Evolutionary conservation across 2,329 filamentous ascomycete species (phyloP).

Genomic region (Fusarium xylarioides): DNA sequence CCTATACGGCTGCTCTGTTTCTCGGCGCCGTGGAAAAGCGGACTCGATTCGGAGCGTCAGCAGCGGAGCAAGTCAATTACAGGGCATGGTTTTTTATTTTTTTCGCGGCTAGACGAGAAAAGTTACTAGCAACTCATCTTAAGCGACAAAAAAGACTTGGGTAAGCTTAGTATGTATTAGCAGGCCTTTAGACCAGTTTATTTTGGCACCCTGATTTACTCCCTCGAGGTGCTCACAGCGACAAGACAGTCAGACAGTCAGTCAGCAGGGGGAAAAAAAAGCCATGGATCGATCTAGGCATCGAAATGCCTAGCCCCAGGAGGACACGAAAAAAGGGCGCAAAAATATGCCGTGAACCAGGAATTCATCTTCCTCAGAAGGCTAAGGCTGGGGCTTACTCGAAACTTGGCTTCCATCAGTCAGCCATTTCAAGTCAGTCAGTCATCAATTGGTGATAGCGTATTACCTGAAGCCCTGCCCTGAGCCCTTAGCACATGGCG

Average conservation of each 20-base stretch:
- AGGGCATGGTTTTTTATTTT: conserved; percentile 1
- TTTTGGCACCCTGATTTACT: not conserved
- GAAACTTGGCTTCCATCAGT: conserved; percentile 16
- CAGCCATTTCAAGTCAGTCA: conserved; percentile 10
- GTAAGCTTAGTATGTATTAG: not conserved
- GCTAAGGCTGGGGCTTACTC: conserved; percentile 18
- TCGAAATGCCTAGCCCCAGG: conserved; percentile 14
- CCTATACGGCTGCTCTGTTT: conserved; percentile 23
- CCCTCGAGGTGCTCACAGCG: not conserved
- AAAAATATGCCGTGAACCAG: conserved; percentile 10
- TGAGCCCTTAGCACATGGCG: conserved; percentile 32
- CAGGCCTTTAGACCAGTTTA: not conserved
- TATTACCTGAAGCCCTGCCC: conserved; percentile 27
- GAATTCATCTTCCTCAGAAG: conserved; percentile 1
- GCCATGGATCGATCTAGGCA: conserved; percentile 39
- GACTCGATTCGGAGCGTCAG: conserved; percentile 26
- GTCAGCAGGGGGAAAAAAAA: not conserved
- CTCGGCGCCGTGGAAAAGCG: conserved; percentile 24
- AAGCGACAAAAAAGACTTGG: not conserved
- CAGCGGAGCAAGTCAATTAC: conserved; percentile 22
- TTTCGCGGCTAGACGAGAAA: not conserved
- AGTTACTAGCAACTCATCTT: not conserved
- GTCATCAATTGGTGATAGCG: conserved; percentile 20
- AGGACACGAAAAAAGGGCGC: conserved; percentile 21
- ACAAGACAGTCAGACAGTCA: not conserved